These are phyloP conservation scores for Cryptococcus floricola DNA, from an alignment of 1,284 basidiomycete species.

Conservation along the genomic window DNA sequence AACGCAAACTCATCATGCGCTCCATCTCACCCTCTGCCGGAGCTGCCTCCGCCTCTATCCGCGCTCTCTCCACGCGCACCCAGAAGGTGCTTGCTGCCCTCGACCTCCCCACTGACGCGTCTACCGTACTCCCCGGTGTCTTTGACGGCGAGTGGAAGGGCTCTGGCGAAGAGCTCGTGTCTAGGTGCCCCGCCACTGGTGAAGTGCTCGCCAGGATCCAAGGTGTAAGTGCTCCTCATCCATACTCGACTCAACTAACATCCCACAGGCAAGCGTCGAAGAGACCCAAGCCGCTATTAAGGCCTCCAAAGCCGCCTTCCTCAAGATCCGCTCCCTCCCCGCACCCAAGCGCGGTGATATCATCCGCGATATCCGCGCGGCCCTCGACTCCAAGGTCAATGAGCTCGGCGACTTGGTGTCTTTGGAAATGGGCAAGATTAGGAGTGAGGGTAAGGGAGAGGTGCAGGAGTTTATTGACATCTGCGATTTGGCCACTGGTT, in stretches of 20 bases:
- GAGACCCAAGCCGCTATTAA: conserved; percentile 27
- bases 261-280: conserved; percentile 27
- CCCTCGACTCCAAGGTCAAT: conserved; percentile 73
- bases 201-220: conserved; percentile 37
- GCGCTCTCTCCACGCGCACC: conserved; percentile 34
- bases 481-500: conserved; percentile 75
- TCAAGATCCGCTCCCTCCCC: conserved; percentile 68
- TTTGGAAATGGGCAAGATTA: conserved; percentile 87
- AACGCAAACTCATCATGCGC: background rate
- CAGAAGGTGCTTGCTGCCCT: conserved; percentile 32
- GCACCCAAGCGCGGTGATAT: conserved; percentile 84
- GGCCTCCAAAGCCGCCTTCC: conserved; percentile 56
- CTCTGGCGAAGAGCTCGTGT: conserved; percentile 30
- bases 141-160: conserved; percentile 45
- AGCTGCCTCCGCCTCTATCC: background rate
- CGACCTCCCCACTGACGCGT: conserved; percentile 26
- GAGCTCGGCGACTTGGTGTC: conserved; percentile 68
- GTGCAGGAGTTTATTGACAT: conserved; percentile 81
- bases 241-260: background rate
- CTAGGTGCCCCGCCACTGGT: conserved; percentile 42
- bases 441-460: conserved; percentile 86
- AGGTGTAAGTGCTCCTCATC: conserved; percentile 23
- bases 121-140: conserved; percentile 28
- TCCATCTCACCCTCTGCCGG: background rate
- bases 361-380: conserved; percentile 78